Base-by-base conservation (phyloP, 306 rosid genomes). In the Dryas octopetala region DNA sequence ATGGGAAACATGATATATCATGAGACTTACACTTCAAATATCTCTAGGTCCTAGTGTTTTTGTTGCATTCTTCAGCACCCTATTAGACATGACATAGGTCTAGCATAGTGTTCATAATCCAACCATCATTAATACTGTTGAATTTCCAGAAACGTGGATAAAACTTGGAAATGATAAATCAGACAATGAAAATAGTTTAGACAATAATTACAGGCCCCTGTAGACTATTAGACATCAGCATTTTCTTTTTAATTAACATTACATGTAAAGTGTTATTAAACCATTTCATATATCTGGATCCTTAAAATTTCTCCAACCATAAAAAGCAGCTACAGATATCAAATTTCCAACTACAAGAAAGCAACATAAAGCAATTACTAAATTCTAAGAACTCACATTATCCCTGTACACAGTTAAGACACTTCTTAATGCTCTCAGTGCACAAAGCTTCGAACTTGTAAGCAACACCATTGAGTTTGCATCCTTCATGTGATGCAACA, bases 391-490 rank as follows among this genome's bases (percentile, higher is more conserved):
- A 85, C 98, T 91, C 81, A 91, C 98, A 66, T 90, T 83, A 74
- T 86, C 89, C 76, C 75, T 77, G 60, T 74, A 79, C 54, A 95
- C 85, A 58, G 93, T 83, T 82, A 90, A 78, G 74, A 86, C 80
- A 60, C 88, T 83, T 70, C 80, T 85, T 77, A 94, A 79, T 59
- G 90, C 86, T 84, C 80, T 88, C 62, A 90, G 66, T 14, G 97
- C 93, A 73, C 91, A 77, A 79, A 88, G 90, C 78, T 88, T 95
- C 46, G 98, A 90, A 73, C 84, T 89, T 74, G 88, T 81, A 62
- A 89, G 82, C 87, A 92, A 74, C 79, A 84, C 76, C 83, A 76
- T 82, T 0, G 90, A 81, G 83, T 92, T 95, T 61, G 90, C 89
- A 50, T 85, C 87, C 84, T 83, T 85, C 90, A 95, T 83, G 81